A percentile compares a stretch with the other conserved stretches of the same genome.
These are phyloP conservation scores for Auriscalpium vulgare DNA, from an alignment of 768 basidiomycete species.

Conservation along the genomic window DNA sequence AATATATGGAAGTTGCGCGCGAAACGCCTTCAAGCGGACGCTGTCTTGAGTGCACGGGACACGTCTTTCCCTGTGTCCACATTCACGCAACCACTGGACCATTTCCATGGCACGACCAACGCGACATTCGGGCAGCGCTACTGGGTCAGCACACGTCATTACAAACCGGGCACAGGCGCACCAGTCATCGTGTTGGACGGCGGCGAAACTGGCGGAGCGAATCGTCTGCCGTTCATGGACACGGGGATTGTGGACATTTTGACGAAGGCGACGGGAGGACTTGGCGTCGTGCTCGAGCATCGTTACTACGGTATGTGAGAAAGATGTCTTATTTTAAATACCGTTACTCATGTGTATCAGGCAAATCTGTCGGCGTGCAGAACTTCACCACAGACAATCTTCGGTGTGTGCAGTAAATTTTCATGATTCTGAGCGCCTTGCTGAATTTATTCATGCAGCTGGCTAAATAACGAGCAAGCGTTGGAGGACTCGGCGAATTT, in stretches of 20 bases:
- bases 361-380: slow-evolving; percentile 66
- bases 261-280: slow-evolving; percentile 74
- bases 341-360: slow-evolving; percentile 26
- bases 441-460: slow-evolving; percentile 35
- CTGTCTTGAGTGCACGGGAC: background rate
- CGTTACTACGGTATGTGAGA: slow-evolving; percentile 65
- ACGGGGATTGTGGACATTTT: slow-evolving; percentile 78
- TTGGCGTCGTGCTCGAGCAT: slow-evolving; percentile 89
- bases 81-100: slow-evolving; percentile 84
- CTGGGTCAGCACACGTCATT: slow-evolving; percentile 88
- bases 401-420: slow-evolving; percentile 37
- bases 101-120: slow-evolving; percentile 47
- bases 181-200: slow-evolving; percentile 91
- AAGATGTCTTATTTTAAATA: background rate
- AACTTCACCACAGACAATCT: slow-evolving; percentile 80
- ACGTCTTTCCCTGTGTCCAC: slow-evolving; percentile 50
- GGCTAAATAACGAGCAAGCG: slow-evolving; percentile 84
- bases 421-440: background rate
- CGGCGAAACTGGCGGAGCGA: slow-evolving; percentile 84
- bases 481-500: slow-evolving; percentile 90
- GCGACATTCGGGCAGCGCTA: slow-evolving; percentile 82
- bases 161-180: slow-evolving; percentile 57
- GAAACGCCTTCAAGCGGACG: background rate
- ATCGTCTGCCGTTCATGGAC: slow-evolving; percentile 39
- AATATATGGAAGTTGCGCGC: slow-evolving; percentile 50